A percentile compares a stretch with the other conserved stretches of the same genome.
Conservation (phyloP, 1,139 yeast species). For the Dujonia santamariae region DNA sequence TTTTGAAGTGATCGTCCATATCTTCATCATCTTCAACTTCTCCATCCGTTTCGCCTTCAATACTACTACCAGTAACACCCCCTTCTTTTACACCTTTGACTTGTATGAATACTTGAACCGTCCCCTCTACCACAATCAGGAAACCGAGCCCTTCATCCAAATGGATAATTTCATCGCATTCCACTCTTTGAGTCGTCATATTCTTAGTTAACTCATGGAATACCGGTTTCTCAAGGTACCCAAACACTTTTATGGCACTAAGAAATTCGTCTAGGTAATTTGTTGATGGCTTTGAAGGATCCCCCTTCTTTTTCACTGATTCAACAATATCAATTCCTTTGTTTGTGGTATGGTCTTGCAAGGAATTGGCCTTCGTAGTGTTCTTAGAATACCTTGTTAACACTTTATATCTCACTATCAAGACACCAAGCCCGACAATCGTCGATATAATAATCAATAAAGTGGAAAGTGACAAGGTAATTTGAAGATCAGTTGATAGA, state of each 20-base stretch:
- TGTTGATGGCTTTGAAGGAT: conserved; percentile 19
- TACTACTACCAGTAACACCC: conserved; percentile 7
- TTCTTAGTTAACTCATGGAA: conserved; percentile 90
- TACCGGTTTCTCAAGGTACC: conserved; percentile 85
- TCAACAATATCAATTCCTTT: conserved; percentile 20
- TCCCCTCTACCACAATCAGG: conserved; percentile 92
- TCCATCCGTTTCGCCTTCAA: background rate
- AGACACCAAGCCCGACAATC: conserved; percentile 20
- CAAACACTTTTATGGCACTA: conserved; percentile 89
- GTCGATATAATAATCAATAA: conserved; percentile 20
- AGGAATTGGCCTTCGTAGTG: conserved; percentile 9
- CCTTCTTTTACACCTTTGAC: conserved; percentile 10
- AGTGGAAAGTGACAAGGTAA: conserved; percentile 35
- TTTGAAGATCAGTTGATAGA: conserved; percentile 28
- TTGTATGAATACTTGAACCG: conserved; percentile 73
- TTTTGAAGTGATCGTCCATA: conserved; percentile 10
- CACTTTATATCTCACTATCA: conserved; percentile 39
- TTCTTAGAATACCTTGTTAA: conserved; percentile 34
- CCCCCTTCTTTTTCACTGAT: conserved; percentile 28
- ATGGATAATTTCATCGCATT: conserved; percentile 70
- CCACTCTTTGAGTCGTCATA: conserved; percentile 84
- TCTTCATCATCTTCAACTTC: conserved; percentile 6
- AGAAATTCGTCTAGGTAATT: conserved; percentile 83
- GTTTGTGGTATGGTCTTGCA: too few relatives aligned
- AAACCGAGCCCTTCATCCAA: conserved; percentile 79